Evolutionary conservation across 768 basidiomycete genomes (phyloP), one percentile per base, ranked within the genome.

Genomic region (Lentinula guzmanii): DNA sequence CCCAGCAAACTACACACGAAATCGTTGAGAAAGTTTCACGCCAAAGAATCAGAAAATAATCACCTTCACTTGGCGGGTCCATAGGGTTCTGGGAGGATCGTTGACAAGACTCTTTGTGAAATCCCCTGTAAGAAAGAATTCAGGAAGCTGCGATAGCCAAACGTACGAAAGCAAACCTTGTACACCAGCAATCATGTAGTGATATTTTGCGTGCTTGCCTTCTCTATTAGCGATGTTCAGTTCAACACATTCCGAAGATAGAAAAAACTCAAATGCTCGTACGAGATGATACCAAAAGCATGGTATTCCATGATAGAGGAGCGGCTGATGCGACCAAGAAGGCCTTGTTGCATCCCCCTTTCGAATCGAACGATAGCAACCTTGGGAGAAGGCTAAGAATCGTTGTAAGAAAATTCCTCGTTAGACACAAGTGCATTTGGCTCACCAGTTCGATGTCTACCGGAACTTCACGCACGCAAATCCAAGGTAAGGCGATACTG

Each of bases 341-440:
- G 77, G 61, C 90, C 89, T 70, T 91, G 90, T 69, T 91, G 90
- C 89, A 92, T 91, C 55, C 90, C 90, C 66, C 90, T 84, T 71
- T 85, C 78, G 74, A 92, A 91, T 35, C 89, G 87, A 67, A 92
- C 77, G 63, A 92, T 79, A 5, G 89, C 90, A 6, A 89, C 90
- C 70, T 91, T 91, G 16, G 85, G 78, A 15, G 90, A 91, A 33
- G 90, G 90, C 89, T 91, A 66, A 45, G 58, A 62, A 34, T 58
- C 46, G 52, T 35, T 13, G 34, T 3, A 18, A 34, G 13, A 34
- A 5, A 33, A 5, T 33, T 10, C 18, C 13, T 41, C 10, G 13
- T 15, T 56, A 13, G 21, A 0, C 8, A 41, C n/a, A 5, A 37
- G 8, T 15, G 13, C 7, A 24, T 41, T n/a, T 58, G 39, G 73